These are phyloP conservation scores for Cardamine occulta DNA, from an alignment of 345 rosid species.

Conservation along the genomic window DNA sequence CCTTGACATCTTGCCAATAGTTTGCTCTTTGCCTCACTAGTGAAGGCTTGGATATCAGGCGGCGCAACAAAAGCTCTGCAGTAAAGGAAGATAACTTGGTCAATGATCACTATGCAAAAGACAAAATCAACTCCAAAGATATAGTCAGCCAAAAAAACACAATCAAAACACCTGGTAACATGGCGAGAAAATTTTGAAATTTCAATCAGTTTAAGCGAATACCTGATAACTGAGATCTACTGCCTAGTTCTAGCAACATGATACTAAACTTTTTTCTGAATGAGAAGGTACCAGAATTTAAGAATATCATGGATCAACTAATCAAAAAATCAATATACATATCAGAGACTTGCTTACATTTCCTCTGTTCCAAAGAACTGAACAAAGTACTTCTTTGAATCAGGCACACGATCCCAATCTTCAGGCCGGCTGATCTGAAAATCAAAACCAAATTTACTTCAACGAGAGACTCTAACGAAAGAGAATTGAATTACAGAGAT, in stretches of 20 bases:
- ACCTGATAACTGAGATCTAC: conserved; percentile 15
- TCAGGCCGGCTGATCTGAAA: conserved; percentile 90
- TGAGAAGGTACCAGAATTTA: conserved; percentile 16
- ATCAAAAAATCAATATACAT: background rate
- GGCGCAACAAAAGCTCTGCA: conserved; percentile 93
- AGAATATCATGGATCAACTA: background rate
- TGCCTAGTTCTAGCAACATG: conserved; percentile 22
- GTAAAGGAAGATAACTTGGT: conserved; percentile 29
- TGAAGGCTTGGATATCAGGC: conserved; percentile 83
- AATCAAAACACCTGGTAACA: conserved; percentile 27
- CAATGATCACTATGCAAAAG: background rate
- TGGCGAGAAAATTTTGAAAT: background rate
- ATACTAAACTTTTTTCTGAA: background rate
- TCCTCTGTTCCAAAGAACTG: conserved; percentile 93
- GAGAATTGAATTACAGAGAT: background rate
- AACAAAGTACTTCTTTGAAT: conserved; percentile 87
- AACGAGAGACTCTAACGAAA: conserved; percentile 13
- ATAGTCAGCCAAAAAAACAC: conserved; percentile 5
- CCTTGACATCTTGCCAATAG: conserved; percentile 71
- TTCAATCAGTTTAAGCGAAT: conserved; percentile 7
- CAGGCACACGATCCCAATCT: conserved; percentile 73
- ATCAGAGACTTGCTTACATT: conserved; percentile 63
- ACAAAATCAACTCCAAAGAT: conserved; percentile 21
- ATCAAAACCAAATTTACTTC: conserved; percentile 38
- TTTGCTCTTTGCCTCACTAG: conserved; percentile 76